Conservation (phyloP, 192 early-diverging fungal genomes). For the Podila epicladia region DNA sequence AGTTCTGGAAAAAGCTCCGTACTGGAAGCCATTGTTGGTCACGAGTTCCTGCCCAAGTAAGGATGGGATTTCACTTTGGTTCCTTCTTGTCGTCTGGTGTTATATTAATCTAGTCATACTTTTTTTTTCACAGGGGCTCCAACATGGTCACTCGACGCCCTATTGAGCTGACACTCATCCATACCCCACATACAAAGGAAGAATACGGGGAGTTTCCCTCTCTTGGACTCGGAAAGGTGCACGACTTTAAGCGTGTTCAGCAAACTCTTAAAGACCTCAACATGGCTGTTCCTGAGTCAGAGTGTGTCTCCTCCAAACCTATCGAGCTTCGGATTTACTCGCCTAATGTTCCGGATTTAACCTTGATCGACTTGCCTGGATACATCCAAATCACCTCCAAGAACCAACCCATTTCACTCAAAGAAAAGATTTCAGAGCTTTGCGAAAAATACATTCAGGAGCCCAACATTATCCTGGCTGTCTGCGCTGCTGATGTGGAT, state of each 20-base stretch:
- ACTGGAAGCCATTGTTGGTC: conserved; percentile 87
- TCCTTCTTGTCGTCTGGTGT: not conserved
- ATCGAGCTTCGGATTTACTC: conserved; percentile 89
- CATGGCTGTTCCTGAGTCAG: conserved; percentile 90
- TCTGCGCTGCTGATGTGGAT: conserved; percentile 87
- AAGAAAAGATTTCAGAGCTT: conserved; percentile 81
- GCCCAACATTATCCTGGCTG: conserved; percentile 87
- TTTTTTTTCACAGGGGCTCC: conserved; percentile 56
- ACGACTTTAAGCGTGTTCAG: conserved; percentile 90
- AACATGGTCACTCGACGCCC: conserved; percentile 90
- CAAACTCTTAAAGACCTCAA: conserved; percentile 95
- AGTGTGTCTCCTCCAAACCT: conserved; percentile 88
- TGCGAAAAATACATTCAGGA: conserved; percentile 85
- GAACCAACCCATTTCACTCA: conserved; percentile 82
- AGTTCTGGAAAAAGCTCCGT: conserved; percentile 91
- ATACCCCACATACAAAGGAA: conserved; percentile 78
- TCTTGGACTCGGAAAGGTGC: conserved; percentile 87
- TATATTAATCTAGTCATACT: not conserved
- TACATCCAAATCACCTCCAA: conserved; percentile 88
- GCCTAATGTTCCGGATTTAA: conserved; percentile 84
- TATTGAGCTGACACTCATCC: conserved; percentile 85
- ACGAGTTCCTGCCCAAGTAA: conserved; percentile 87
- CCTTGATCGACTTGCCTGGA: conserved; percentile 85
- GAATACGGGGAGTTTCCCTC: conserved; percentile 90
- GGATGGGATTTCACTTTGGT: not conserved